Percentiles rank a stretch among this genome's conserved stretches.
These are phyloP conservation scores for Irpex lacteus DNA, from an alignment of 1,284 basidiomycete genomes.

Conservation along the genomic window DNA sequence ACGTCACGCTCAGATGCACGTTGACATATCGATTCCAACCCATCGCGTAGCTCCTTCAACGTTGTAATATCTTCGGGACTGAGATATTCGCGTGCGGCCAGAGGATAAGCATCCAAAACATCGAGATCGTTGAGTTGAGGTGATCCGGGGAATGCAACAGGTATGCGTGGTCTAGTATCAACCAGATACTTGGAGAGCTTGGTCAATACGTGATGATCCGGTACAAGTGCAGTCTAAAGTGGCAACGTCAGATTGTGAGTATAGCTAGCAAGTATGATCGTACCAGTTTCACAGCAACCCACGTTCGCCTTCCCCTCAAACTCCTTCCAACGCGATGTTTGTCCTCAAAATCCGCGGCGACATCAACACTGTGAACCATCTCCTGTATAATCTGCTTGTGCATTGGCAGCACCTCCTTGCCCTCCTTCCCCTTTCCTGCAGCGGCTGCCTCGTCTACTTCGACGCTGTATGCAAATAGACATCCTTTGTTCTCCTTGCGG, in stretches of 20 bases:
- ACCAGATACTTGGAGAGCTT: slow-evolving; percentile 55
- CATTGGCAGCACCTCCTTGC: slow-evolving; percentile 29
- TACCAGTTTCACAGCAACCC: slow-evolving; percentile 83
- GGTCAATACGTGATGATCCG: slow-evolving; percentile 51
- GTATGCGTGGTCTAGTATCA: slow-evolving; percentile 30
- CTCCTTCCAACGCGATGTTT: slow-evolving; percentile 33
- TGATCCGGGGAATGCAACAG: slow-evolving; percentile 65
- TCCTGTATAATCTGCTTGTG: slow-evolving; percentile 68
- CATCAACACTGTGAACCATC: slow-evolving; percentile 71
- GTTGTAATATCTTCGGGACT: neutral
- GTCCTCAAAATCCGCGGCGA: slow-evolving; percentile 79
- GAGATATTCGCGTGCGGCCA: neutral
- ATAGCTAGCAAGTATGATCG: slow-evolving; percentile 21
- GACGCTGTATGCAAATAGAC: slow-evolving; percentile 83
- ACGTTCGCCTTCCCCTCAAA: slow-evolving; percentile 54
- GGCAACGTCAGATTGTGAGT: neutral
- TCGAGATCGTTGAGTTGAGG: slow-evolving; percentile 49
- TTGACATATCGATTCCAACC: slow-evolving; percentile 46
- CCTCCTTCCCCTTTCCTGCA: slow-evolving; percentile 26
- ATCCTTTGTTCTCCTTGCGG: slow-evolving; percentile 68
- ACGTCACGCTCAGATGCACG: slow-evolving; percentile 60
- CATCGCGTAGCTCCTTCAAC: slow-evolving; percentile 1
- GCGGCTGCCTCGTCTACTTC: slow-evolving; percentile 72
- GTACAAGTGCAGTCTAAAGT: slow-evolving; percentile 56
- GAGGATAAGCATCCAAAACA: slow-evolving; percentile 32